phyloP scores from a whole-genome alignment of 2,329 filamentous ascomycete species.

The Endoconidiophora polonica region DNA sequence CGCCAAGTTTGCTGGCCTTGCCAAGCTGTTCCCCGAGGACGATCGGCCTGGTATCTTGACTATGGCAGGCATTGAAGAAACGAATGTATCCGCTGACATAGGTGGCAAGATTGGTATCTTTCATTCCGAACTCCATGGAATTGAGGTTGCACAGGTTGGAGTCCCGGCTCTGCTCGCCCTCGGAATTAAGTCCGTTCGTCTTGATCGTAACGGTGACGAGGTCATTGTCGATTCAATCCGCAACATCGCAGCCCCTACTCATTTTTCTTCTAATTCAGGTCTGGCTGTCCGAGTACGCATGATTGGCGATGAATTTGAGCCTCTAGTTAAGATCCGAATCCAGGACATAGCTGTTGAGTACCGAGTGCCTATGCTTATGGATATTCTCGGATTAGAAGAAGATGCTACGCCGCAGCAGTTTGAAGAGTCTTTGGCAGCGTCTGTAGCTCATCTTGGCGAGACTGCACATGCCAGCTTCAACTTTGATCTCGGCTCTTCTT shows the following conservation, averaged over 20 bases:
- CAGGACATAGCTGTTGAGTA: conserved; percentile 81
- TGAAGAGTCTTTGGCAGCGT: conserved; percentile 58
- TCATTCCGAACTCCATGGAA: conserved; percentile 38
- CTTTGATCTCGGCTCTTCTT: conserved; percentile 17
- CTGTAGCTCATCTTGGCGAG: conserved; percentile 60
- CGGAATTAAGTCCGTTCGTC: conserved; percentile 46
- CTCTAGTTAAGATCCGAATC: conserved; percentile 72
- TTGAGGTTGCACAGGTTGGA: conserved; percentile 67
- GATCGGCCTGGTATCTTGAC: conserved; percentile 79
- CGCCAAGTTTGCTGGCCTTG: conserved; percentile 64
- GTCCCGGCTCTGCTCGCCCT: conserved; percentile 68
- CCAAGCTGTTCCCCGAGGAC: conserved; percentile 91
- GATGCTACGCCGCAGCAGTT: conserved; percentile 56
- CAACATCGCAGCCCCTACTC: conserved; percentile 15
- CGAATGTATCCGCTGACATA: conserved; percentile 45
- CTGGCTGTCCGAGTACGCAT: conserved; percentile 70
- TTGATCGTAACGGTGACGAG: conserved; percentile 51
- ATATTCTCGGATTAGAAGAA: conserved; percentile 53
- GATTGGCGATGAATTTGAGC: conserved; percentile 88
- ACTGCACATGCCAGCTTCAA: conserved; percentile 33
- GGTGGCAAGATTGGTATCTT: conserved; percentile 52
- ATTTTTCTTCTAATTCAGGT: conserved; percentile 17
- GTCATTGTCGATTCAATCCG: conserved; percentile 46
- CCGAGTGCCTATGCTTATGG: conserved; percentile 66
- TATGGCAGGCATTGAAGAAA: conserved; percentile 46